Evolutionary conservation across 2,329 filamentous ascomycete species (phyloP).

Genomic region (Scolecobasidium constrictum): DNA sequence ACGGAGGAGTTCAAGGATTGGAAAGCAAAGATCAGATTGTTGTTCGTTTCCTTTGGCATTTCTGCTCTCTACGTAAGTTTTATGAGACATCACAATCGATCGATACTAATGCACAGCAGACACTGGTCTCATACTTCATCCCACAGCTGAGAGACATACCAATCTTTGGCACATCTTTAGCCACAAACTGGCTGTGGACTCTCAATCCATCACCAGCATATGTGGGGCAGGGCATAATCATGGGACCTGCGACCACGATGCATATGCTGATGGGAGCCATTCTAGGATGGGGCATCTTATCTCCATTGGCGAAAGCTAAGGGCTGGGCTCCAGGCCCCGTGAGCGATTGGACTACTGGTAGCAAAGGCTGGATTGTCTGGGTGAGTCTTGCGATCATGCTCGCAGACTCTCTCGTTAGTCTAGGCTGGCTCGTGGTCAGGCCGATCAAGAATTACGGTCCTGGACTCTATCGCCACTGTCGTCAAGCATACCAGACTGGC

Average conservation of each 20-base stretch:
- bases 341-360: conserved; percentile 80
- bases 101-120: conserved; percentile 37
- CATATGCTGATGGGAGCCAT: conserved; percentile 91
- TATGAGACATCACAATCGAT: conserved; percentile 4
- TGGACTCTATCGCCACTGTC: conserved; percentile 2
- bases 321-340: conserved; percentile 88
- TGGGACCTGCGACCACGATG: conserved; percentile 89
- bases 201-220: conserved; percentile 96
- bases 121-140: conserved; percentile 80
- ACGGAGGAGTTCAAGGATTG: conserved; percentile 39
- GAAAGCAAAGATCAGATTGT: conserved; percentile 49
- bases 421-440: conserved; percentile 64
- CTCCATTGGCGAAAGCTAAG: conserved; percentile 71
- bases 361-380: conserved; percentile 99
- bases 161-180: conserved; percentile 65
- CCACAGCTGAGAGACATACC: conserved; percentile 78
- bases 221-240: conserved; percentile 94
- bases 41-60: conserved; percentile 48
- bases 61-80: conserved; percentile 41
- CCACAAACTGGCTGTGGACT: conserved; percentile 82
- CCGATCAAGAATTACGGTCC: conserved; percentile 40
- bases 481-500: neutral
- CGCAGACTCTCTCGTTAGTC: conserved; percentile 78
- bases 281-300: conserved; percentile 82
- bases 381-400: conserved; percentile 93